Evolutionary conservation across 1,284 basidiomycete species (phyloP), one percentile per base, ranked within the genome.

Genomic region (Lentinula novae-zelandiae): DNA sequence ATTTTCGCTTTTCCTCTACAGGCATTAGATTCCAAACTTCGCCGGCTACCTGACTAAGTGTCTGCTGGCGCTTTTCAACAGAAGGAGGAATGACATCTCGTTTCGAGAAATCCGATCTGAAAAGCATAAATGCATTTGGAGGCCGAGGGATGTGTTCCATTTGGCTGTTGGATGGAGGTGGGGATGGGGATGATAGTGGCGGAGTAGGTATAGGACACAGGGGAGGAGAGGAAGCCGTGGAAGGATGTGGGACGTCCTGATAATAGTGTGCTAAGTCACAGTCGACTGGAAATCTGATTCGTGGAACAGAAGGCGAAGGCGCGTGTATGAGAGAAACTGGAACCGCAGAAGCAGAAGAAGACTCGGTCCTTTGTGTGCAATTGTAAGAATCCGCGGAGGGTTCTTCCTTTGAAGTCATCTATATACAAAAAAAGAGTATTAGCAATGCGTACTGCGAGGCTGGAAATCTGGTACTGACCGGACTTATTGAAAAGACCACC

Each of bases 91-190:
- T 74, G 1, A 63, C 50, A 4, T 65, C 49, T 8, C 68, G 71
- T 66, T 83, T 83, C 36, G 92, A 77, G 49, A 89, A 83, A 65
- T 90, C 82, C n/a, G 89, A 90, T 56, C 92, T 85, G 72, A 86
- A 95, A 60, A 95, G 78, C 71, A 90, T 86, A 72, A 89, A 90
- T 15, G 88, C 84, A 67, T 90, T 90, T n/a, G 84, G 77, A 0
- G 87, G 84, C 4, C 88, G 79, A 60, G 85, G 83, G 60, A 86
- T 78, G 63, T 81, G 81, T 36, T 76, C 57, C 17, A 50, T 44
- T 42, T 31, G 34, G 20, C 13, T 34, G 31, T 65, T 64, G 1
- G 65, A 65, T 22, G 66, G 64, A 44, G 60, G 48, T 8, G 66
- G 39, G 27, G 63, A 65, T 3, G 68, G 61, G 33, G 67, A 57